These are phyloP conservation scores for Malus domestica DNA, from an alignment of 306 rosid genomes.

Conservation along the genomic window ASM211411v1 NC_041790.1:31175001-31175500, in stretches of 20 bases:
- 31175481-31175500: constrained; percentile 61
- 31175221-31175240: constrained; percentile 2
- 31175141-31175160: background rate
- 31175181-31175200: background rate
- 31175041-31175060: no score
- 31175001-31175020: no score
- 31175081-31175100: no score
- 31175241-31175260: constrained; percentile 21
- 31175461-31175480: constrained; percentile 57
- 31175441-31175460: constrained; percentile 61
- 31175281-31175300: constrained; percentile 25
- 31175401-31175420: constrained; percentile 59
- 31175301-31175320: constrained; percentile 59
- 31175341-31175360: constrained; percentile 81
- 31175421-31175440: constrained; percentile 61
- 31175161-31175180: background rate
- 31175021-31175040: no score
- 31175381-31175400: constrained; percentile 83
- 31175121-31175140: background rate
- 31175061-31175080: no score
- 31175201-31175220: constrained; percentile 58
- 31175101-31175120: background rate
- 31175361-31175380: constrained; percentile 76
- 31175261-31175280: constrained; percentile 14
- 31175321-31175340: constrained; percentile 78